Evolutionary conservation across 352 stramenopile species (phyloP), one percentile per base, ranked within the genome.

Genomic region (Hyaloperonospora arabidopsidis): DNA sequence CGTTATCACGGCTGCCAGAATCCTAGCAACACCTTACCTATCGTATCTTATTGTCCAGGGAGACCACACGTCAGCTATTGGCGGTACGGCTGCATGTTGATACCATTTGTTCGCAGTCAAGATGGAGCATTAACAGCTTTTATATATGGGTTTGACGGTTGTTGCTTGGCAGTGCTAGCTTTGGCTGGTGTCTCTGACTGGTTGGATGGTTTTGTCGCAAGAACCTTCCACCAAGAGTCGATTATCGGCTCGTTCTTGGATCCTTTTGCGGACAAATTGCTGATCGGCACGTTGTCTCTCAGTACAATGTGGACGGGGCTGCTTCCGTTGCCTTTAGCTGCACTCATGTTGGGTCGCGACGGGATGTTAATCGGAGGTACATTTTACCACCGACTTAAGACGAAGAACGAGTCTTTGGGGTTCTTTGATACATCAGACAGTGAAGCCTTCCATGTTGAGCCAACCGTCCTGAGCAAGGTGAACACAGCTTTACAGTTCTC

Each of bases 181-280:
- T 70, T 84, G 34, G 78, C 82, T 0, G 78, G 77, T 5, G 51
- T 90, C 12, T 90, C 79, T 2, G 82, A 92, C 54, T 92, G 82
- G 82, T 62, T 90, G 25, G 82, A 92, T 49, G 82, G 82, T 44
- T 92, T 86, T 54, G 82, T 92, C 41, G 82, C 82, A 35, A 79
- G 80, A 5, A 76, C 59, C 19, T 84, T 76, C 58, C 82, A 89
- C 54, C 79, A 89, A 44, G 68, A 88, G 68, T 89, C 82, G 12
- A 86, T 90, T 25, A 63, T 92, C 18, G 82, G 82, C 17, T 89
- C 82, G 22, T 88, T 92, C 67, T 57, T 92, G 28, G 82, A 92
- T 52, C 82, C 82, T 7, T 80, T 92, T 45, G 82, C 82, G 15
- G 82, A 92, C 68, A 92, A 92, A 62, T 48, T 90, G 47, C 68